Percentiles rank a stretch among this genome's conserved stretches.
Conservation (phyloP, 2,329 filamentous ascomycete species). For the Colletotrichum lini region DNA sequence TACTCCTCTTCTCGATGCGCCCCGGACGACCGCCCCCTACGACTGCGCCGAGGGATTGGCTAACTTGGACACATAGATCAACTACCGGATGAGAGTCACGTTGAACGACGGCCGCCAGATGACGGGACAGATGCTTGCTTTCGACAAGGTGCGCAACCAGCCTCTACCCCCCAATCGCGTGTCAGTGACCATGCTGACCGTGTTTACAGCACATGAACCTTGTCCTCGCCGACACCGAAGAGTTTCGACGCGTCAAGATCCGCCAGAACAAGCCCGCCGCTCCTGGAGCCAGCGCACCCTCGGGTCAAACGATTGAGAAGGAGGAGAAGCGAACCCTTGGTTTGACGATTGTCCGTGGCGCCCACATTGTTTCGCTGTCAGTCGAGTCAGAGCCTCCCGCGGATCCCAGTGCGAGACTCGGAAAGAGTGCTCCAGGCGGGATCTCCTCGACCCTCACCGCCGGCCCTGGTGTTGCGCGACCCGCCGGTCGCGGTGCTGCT, state of each 20-base stretch:
- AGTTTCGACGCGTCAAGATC: conserved; percentile 92
- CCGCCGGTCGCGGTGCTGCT: conserved; percentile 85
- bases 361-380: conserved; percentile 93
- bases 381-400: conserved; percentile 96
- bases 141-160: conserved; percentile 82
- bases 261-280: conserved; percentile 82
- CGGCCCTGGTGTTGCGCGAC: conserved; percentile 91
- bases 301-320: conserved; percentile 81
- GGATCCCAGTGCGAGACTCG: conserved; percentile 91
- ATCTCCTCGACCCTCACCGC: conserved; percentile 80
- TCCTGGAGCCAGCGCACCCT: conserved; percentile 72
- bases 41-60: not conserved
- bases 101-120: conserved; percentile 96
- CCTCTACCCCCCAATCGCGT: conserved; percentile 1
- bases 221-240: conserved; percentile 97
- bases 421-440: conserved; percentile 79
- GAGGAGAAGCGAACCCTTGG: conserved; percentile 99
- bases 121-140: conserved; percentile 97
- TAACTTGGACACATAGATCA: conserved; percentile 77
- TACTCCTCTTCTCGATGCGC: conserved; percentile 47
- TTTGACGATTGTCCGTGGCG: conserved; percentile 93
- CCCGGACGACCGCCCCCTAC: not conserved
- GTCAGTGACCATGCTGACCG: conserved; percentile 33
- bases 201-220: conserved; percentile 92
- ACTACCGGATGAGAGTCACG: conserved; percentile 98